phyloP scores from a whole-genome alignment of 495 filamentous ascomycete species.

The Penicillium daleae region DNA sequence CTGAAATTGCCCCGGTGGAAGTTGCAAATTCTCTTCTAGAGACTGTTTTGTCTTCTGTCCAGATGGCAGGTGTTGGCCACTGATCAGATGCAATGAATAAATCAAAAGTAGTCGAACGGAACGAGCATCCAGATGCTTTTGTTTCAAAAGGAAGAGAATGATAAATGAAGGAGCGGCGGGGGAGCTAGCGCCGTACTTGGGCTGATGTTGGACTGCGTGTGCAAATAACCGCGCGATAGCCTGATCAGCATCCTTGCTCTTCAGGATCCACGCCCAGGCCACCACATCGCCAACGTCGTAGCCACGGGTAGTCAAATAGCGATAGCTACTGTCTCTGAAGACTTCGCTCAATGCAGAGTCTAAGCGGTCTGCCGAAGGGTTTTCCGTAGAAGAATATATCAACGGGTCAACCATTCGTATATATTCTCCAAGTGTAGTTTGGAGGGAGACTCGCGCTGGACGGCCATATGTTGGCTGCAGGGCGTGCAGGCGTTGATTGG shows the following conservation, averaged over 20 bases:
- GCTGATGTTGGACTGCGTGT: conserved; percentile 30
- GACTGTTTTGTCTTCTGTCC: neutral
- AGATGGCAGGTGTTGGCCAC: conserved; percentile 31
- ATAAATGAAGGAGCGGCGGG: conserved; percentile 52
- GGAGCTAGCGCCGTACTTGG: conserved; percentile 7
- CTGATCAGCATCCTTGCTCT: conserved; percentile 39
- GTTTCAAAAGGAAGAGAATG: conserved; percentile 53
- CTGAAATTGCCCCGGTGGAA: conserved; percentile 13
- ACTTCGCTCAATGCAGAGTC: conserved; percentile 38
- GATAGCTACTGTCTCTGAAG: conserved; percentile 35
- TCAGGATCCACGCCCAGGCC: conserved; percentile 62
- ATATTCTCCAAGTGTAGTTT: conserved; percentile 45
- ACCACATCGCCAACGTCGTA: conserved; percentile 55
- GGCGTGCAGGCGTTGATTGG: conserved; percentile 1
- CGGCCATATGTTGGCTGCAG: conserved; percentile 16
- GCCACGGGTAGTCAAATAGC: conserved; percentile 42
- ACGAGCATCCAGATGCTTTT: conserved; percentile 40
- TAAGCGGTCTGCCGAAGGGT: conserved; percentile 10
- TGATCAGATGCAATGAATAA: conserved; percentile 46
- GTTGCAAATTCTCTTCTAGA: neutral
- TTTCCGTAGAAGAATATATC: conserved; percentile 20
- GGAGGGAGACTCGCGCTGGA: conserved; percentile 31
- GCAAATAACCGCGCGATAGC: conserved; percentile 48
- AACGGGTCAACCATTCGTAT: conserved; percentile 42
- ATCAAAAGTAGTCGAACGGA: conserved; percentile 50